Conservation (phyloP, 2,329 filamentous ascomycete species). For the Paraphaeosphaeria minitans region DNA sequence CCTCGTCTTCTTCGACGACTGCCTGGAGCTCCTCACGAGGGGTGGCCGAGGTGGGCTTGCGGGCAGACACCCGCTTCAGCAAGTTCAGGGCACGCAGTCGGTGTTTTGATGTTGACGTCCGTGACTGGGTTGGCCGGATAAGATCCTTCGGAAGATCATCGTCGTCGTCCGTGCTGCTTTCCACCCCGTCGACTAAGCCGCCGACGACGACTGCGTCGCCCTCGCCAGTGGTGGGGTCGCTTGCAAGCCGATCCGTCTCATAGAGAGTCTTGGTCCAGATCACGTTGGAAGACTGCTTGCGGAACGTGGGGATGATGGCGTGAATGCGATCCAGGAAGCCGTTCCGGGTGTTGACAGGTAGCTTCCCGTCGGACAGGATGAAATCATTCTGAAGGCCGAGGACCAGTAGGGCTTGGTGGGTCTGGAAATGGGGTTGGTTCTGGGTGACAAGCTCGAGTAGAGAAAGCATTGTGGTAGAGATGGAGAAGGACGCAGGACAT, state of each 20-base stretch:
- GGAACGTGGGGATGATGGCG: slow-evolving; percentile 72
- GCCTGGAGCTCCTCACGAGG: slow-evolving; percentile 35
- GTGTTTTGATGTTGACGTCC: slow-evolving; percentile 36
- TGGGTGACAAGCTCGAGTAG: slow-evolving; percentile 52
- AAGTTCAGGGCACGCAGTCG: slow-evolving; percentile 44
- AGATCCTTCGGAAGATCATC: slow-evolving; percentile 36
- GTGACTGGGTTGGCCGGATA: slow-evolving; percentile 34
- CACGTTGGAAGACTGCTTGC: slow-evolving; percentile 68
- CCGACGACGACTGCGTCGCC: slow-evolving; percentile 52
- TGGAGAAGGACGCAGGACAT: slow-evolving; percentile 7
- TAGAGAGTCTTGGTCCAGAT: slow-evolving; percentile 86
- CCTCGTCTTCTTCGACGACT: slow-evolving; percentile 49
- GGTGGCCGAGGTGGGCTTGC: slow-evolving; percentile 26
- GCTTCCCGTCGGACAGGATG: slow-evolving; percentile 67
- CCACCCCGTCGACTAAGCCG: slow-evolving; percentile 42
- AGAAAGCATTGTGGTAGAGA: slow-evolving; percentile 29
- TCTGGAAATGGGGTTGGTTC: slow-evolving; percentile 59
- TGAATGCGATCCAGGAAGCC: slow-evolving; percentile 71
- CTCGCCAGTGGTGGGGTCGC: slow-evolving; percentile 55
- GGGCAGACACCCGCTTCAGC: slow-evolving; percentile 44
- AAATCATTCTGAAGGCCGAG: slow-evolving; percentile 94
- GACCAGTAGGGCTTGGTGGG: slow-evolving; percentile 73
- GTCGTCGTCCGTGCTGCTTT: slow-evolving; percentile 43
- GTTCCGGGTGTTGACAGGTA: slow-evolving; percentile 67
- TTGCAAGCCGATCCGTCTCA: slow-evolving; percentile 63